A percentile compares a stretch with the other conserved stretches of the same genome.
Evolutionary conservation across 2,329 filamentous ascomycete genomes (phyloP).

Genomic region (Arthrobotrys conoides): DNA sequence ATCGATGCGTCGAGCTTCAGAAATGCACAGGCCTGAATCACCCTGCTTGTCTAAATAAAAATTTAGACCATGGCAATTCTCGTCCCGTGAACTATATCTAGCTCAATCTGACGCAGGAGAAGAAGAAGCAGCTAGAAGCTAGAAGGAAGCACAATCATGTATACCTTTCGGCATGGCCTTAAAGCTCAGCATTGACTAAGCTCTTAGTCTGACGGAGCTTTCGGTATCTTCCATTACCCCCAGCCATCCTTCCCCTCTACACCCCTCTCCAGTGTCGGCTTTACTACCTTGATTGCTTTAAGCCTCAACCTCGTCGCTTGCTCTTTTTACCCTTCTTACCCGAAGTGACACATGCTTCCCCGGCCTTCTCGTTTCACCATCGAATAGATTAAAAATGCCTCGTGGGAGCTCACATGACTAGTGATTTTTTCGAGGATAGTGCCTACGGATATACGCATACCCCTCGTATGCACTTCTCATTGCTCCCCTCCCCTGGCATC

Average conservation of each 20-base stretch:
- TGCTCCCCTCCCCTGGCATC: conserved; percentile 13
- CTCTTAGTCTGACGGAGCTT: conserved; percentile 38
- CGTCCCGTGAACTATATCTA: conserved; percentile 46
- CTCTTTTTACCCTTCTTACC: conserved; percentile 52
- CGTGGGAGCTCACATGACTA: conserved; percentile 53
- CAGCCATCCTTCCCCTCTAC: conserved; percentile 10
- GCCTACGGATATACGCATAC: conserved; percentile 34
- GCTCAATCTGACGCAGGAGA: conserved; percentile 54
- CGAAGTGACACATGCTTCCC: conserved; percentile 58
- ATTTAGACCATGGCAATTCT: conserved; percentile 47
- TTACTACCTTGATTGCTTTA: conserved; percentile 39
- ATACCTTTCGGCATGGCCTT: neutral
- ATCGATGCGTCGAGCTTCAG: conserved; percentile 7
- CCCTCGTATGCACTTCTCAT: conserved; percentile 20
- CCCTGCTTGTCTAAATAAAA: conserved; percentile 38
- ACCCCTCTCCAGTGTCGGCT: conserved; percentile 30
- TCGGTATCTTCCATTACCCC: conserved; percentile 49
- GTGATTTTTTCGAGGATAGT: conserved; percentile 43
- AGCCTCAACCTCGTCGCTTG: conserved; percentile 55
- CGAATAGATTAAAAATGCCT: conserved; percentile 57
- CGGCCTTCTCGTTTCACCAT: conserved; percentile 49
- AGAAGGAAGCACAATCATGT: conserved; percentile 15
- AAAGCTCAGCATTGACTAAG: neutral
- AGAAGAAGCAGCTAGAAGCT: conserved; percentile 8
- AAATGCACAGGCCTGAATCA: conserved; percentile 28